Evolutionary conservation across 192 early-diverging fungal genomes (phyloP), one percentile per base, ranked within the genome.

Genomic region (Podila epicladia): DNA sequence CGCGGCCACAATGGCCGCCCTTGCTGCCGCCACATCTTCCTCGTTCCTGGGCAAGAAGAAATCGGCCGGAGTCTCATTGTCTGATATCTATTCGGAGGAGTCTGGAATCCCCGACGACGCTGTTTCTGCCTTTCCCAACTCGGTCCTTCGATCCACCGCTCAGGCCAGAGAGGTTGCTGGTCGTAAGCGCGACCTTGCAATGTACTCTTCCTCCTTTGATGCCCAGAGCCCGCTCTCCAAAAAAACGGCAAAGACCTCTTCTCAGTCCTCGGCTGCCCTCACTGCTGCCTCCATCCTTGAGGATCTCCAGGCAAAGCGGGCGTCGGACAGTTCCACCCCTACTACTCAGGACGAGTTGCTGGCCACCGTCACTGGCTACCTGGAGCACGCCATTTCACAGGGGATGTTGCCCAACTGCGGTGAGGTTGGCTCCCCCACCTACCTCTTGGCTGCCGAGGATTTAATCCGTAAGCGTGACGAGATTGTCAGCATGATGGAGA

Each of bases 401-500:
- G 75, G 75, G 5, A 58, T 78, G 58, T 38, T 78, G 19, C 75
- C 75, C 49, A 71, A 71, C 50, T 78, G 75, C 20, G 75, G 75
- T 26, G 75, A 78, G 60, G 65, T 78, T 15, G 75, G 75, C 17
- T 73, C 70, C 0, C 69, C 76, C 41, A 31, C 70, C 2, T 72
- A 68, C 45, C 59, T 79, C 9, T 65, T 62, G 45, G 66, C 77
- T 12, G 70, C 71, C 3, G 77, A 80, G 20, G 77, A 80, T 22
- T 48, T 80, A 7, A 71, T 80, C 45, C 77, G 71, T 31, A 80
- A 80, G 65, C 77, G 77, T 24, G 77, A 80, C n/a, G 77, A 80
- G 66, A 80, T 80, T 73, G 77, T 80, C 41, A 80, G 71, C 71
- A 73, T 80, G 65, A 80, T 80, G 77, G 77, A 80, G 66, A 80